Evolutionary conservation across 495 filamentous ascomycete genomes (phyloP).

Genomic region (Hypoxylon rickii): DNA sequence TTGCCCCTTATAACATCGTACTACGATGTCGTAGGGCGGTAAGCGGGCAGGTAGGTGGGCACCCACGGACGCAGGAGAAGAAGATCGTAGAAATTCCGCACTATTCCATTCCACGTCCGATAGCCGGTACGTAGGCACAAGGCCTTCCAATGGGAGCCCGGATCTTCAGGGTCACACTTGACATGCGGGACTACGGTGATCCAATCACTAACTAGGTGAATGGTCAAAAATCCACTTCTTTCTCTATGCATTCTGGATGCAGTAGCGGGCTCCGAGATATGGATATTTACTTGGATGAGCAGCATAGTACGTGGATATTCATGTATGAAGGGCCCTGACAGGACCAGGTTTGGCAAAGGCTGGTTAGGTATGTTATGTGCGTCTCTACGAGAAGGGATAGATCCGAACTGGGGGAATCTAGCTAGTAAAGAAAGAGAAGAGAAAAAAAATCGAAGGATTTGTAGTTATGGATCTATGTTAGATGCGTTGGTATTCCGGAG

Average conservation of each 20-base stretch:
- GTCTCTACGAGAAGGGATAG: constrained; percentile 13
- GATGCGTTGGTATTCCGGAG: no score
- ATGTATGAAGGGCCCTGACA: constrained; percentile 19
- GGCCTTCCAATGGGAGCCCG: constrained; percentile 16
- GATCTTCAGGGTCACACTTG: constrained; percentile 25
- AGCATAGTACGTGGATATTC: constrained; percentile 18
- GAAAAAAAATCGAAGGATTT: background rate
- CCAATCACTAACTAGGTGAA: constrained; percentile 12
- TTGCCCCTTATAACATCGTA: constrained; percentile 13
- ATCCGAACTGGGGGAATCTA: constrained; percentile 12
- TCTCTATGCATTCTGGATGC: constrained; percentile 14
- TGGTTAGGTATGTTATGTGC: background rate
- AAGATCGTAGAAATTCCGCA: constrained; percentile 30
- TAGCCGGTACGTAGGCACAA: constrained; percentile 15
- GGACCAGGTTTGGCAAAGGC: constrained; percentile 15
- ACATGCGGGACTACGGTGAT: constrained; percentile 11
- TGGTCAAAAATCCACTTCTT: constrained; percentile 15
- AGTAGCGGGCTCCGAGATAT: constrained; percentile 14
- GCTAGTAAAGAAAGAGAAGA: background rate
- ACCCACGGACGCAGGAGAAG: constrained; percentile 5
- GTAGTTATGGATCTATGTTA: no score
- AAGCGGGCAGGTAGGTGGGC: constrained; percentile 1
- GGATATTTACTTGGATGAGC: constrained; percentile 20
- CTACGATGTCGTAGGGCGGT: constrained; percentile 1
- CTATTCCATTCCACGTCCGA: constrained; percentile 24